Evolutionary conservation across 2,329 filamentous ascomycete species (phyloP).

Genomic region (Paramyrothecium sp.): DNA sequence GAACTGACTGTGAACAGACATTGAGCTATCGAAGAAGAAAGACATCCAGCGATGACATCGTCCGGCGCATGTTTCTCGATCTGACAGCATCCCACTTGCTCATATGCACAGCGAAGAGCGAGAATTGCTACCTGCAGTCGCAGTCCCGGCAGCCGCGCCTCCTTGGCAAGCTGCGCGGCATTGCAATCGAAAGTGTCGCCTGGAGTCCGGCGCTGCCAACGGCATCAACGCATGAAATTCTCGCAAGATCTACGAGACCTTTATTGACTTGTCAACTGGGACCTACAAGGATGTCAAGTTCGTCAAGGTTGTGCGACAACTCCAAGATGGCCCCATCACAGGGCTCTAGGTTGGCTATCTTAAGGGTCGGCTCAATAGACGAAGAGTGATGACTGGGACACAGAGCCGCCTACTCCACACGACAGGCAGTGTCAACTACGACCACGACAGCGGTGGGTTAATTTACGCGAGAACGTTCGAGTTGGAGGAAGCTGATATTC

Average conservation of each 20-base stretch:
- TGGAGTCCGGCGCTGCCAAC: slow-evolving; percentile 95
- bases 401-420: slow-evolving; percentile 78
- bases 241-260: slow-evolving; percentile 92
- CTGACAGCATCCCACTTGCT: slow-evolving; percentile 93
- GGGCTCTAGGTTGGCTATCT: slow-evolving; percentile 83
- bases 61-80: slow-evolving; percentile 95
- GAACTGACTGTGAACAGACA: slow-evolving; percentile 58
- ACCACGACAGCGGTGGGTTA: slow-evolving; percentile 77
- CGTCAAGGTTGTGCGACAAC: slow-evolving; percentile 77
- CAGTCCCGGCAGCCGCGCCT: slow-evolving; percentile 86
- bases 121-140: slow-evolving; percentile 97
- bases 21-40: slow-evolving; percentile 94
- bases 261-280: slow-evolving; percentile 89
- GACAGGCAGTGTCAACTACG: slow-evolving; percentile 70
- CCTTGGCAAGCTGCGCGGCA: slow-evolving; percentile 78
- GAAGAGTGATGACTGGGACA: slow-evolving; percentile 79
- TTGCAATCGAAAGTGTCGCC: slow-evolving; percentile 83
- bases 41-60: slow-evolving; percentile 79
- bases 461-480: slow-evolving; percentile 90
- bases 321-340: slow-evolving; percentile 78
- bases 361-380: slow-evolving; percentile 62
- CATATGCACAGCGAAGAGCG: slow-evolving; percentile 84
- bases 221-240: slow-evolving; percentile 89
- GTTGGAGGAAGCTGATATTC: slow-evolving; percentile 72
- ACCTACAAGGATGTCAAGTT: slow-evolving; percentile 97